Evolutionary conservation across 208 protist genomes (phyloP), one percentile per base, ranked within the genome.

Genomic region (Crithidia expoeki): DNA sequence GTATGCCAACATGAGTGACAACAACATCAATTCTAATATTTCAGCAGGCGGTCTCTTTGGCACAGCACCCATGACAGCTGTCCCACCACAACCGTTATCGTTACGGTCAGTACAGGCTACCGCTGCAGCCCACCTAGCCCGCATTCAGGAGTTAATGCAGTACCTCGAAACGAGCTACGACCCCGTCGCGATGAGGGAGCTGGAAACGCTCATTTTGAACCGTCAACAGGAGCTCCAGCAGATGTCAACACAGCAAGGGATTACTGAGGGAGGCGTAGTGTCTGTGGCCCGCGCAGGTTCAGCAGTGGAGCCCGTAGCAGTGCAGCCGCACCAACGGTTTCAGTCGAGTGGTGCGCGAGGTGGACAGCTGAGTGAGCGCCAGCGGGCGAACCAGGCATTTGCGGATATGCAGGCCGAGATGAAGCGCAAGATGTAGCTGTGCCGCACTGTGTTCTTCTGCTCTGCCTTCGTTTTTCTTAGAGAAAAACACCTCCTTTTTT

Each of bases 321-420:
- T 42, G 32, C 32, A 57, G 36, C 14, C 23, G 16, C 69, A 73
- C 23, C 38, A 33, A 6, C 65, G 34, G 19, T 76, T 72, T 21
- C 65, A 76, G 36, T 44, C 46, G 21, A 65, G 55, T n/a, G 38
- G 21, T 33, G 28, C 14, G 14, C 28, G 34, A 25, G 32, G n/a
- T 3, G 57, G 12, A 12, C 56, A 44, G 36, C 12, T 10, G 40
- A 59, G 36, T 34, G 63, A 60, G 63, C 51, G 51, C 0, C 63
- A 68, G 27, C 63, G 59, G 12, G 49, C 38, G 6, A 68, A 50
- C n/a, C 28, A 25, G 28, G 25, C 36, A 6, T 63, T 78, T 42
- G 71, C 62, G 32, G 67, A 62, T 27, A 67, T 66, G 25, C 63
- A 73, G 56, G 76, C 47, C 1, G 69, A 76, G 47, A 73, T 76